phyloP scores from a whole-genome alignment of 2,329 filamentous ascomycete genomes.

The Chaetomiaceae sp. region DNA sequence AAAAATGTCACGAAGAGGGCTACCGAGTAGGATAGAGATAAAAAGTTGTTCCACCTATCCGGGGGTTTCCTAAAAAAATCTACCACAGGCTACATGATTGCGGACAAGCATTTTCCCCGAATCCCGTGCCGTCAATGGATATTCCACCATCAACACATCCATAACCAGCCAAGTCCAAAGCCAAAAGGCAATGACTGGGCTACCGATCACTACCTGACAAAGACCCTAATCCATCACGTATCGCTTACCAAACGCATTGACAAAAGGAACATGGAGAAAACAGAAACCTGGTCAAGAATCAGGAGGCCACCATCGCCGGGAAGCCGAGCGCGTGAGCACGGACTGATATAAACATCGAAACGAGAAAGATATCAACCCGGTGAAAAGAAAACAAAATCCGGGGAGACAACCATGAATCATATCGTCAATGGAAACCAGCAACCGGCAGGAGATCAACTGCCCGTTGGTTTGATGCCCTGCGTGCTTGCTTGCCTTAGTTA shows the following conservation, averaged over 20 bases:
- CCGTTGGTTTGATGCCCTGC: background rate
- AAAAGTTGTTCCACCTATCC: too few species aligned
- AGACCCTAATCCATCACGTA: background rate
- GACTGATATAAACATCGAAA: background rate
- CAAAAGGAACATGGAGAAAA: background rate
- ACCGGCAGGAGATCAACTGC: background rate
- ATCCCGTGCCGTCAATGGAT: background rate
- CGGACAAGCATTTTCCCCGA: background rate
- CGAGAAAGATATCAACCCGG: background rate
- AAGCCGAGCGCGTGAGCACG: constrained; percentile 3
- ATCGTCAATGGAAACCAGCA: background rate
- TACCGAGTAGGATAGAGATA: too few species aligned
- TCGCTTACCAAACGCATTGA: background rate
- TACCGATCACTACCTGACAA: background rate
- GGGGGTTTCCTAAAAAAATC: too few species aligned
- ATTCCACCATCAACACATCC: background rate
- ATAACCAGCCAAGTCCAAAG: background rate
- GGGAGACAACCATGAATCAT: too few species aligned
- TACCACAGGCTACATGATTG: background rate
- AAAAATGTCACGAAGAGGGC: background rate
- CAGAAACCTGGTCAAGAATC: background rate
- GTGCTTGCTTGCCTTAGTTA: constrained; percentile 15
- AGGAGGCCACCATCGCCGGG: background rate
- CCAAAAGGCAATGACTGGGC: background rate
- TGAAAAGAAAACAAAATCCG: too few species aligned